A percentile compares a stretch with the other conserved stretches of the same genome.
phyloP scores from a whole-genome alignment of 805 yeast species.

The Teunomyces stri region DNA sequence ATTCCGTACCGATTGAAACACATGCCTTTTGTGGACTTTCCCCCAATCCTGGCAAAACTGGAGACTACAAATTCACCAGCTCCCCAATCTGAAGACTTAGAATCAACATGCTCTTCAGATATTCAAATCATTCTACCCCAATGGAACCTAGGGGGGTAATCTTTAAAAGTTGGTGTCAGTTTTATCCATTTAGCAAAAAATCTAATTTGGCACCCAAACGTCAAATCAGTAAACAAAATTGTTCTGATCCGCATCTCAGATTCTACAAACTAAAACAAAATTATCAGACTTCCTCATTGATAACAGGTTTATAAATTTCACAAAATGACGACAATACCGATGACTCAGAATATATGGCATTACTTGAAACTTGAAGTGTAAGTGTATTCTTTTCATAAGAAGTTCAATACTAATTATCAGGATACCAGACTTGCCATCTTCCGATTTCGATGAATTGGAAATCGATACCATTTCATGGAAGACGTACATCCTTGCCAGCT shows the following conservation, averaged over 20 bases:
- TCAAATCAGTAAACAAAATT: background rate
- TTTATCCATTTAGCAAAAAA: background rate
- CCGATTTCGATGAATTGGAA: slow-evolving; percentile 5
- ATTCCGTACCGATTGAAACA: slow-evolving; percentile 9
- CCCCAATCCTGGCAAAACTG: background rate
- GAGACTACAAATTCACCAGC: background rate
- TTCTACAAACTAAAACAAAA: background rate
- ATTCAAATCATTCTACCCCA: background rate
- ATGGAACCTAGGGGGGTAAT: background rate
- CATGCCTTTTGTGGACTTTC: background rate
- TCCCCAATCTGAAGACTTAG: background rate
- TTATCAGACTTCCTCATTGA: background rate
- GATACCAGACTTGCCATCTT: slow-evolving; percentile 5
- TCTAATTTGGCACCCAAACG: background rate
- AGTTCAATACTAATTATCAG: slow-evolving; percentile 11
- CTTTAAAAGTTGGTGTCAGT: background rate
- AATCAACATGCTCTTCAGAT: background rate
- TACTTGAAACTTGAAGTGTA: slow-evolving; percentile 15
- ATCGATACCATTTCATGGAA: slow-evolving; percentile 18
- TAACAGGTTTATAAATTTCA: background rate
- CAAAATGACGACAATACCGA: background rate
- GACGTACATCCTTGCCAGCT: slow-evolving; percentile 11
- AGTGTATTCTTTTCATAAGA: slow-evolving; percentile 5
- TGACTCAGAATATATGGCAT: slow-evolving; percentile 11
- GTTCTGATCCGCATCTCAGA: background rate